Conservation (phyloP, 768 basidiomycete species). For the Zangia roseola region DNA sequence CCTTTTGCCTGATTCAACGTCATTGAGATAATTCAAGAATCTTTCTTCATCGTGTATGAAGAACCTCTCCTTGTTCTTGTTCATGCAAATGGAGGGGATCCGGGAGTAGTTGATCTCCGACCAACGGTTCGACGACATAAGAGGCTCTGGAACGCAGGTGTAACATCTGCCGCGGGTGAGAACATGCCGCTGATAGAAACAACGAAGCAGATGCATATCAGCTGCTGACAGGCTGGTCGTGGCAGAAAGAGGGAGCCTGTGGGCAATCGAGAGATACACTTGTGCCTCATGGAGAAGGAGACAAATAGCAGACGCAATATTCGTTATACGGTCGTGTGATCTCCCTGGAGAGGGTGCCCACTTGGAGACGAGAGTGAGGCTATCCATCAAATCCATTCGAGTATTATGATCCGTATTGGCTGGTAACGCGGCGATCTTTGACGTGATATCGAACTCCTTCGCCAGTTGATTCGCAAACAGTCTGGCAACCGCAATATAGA, state of each 20-base stretch:
- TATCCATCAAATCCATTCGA: conserved; percentile 4
- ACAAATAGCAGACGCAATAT: conserved; percentile 63
- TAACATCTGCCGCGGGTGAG: conserved; percentile 54
- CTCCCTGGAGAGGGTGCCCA: conserved; percentile 65
- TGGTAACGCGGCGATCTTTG: conserved; percentile 35
- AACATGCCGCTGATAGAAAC: conserved; percentile 57
- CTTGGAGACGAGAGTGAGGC: conserved; percentile 59
- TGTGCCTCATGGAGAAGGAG: conserved; percentile 47
- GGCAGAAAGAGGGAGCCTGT: conserved; percentile 16
- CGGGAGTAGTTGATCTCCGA: conserved; percentile 53
- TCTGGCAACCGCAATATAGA: conserved; percentile 61
- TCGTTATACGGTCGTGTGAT: conserved; percentile 62
- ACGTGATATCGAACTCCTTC: conserved; percentile 45
- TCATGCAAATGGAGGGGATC: conserved; percentile 65
- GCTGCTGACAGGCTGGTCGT: conserved; percentile 34
- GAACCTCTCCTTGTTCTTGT: conserved; percentile 53
- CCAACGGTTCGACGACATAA: conserved; percentile 64
- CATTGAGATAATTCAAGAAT: conserved; percentile 55
- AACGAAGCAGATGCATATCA: conserved; percentile 46
- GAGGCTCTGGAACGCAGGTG: conserved; percentile 49
- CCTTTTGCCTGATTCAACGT: conserved; percentile 54
- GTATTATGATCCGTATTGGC: conserved; percentile 24
- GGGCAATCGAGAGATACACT: conserved; percentile 7
- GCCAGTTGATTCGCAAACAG: conserved; percentile 55
- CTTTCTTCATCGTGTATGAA: conserved; percentile 55